A percentile compares a stretch with the other conserved stretches of the same genome.
These are phyloP conservation scores for Pseudogymnoascus sp. DNA, from an alignment of 2,329 filamentous ascomycete genomes.

Conservation along the genomic window DNA sequence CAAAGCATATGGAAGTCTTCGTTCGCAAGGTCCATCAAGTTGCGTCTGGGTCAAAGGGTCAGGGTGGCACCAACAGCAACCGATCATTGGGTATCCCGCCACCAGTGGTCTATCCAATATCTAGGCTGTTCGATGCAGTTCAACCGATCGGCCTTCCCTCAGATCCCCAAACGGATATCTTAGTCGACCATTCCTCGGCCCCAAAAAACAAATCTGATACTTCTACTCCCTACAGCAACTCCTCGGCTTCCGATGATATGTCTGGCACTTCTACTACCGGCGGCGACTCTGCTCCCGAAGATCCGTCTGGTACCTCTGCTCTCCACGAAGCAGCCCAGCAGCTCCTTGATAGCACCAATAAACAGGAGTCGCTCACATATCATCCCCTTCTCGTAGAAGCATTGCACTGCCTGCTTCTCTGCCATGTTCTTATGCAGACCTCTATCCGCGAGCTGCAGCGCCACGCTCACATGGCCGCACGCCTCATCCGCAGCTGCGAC, in stretches of 20 bases:
- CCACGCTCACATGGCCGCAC: slow-evolving; percentile 74
- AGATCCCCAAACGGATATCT: slow-evolving; percentile 45
- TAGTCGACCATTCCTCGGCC: background rate
- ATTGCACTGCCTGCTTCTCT: slow-evolving; percentile 69
- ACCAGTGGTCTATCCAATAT: slow-evolving; percentile 45
- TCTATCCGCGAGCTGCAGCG: slow-evolving; percentile 68
- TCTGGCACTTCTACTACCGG: too few relatives aligned
- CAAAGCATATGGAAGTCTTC: slow-evolving; percentile 38
- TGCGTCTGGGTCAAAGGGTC: slow-evolving; percentile 38
- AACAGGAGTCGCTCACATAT: slow-evolving; percentile 64
- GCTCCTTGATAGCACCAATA: slow-evolving; percentile 35
- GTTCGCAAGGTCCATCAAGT: slow-evolving; percentile 50
- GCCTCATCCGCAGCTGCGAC: slow-evolving; percentile 64
- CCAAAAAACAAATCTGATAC: too few relatives aligned
- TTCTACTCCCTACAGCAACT: too few relatives aligned
- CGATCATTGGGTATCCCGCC: slow-evolving; percentile 34
- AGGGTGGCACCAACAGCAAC: slow-evolving; percentile 24
- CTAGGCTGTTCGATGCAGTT: slow-evolving; percentile 62
- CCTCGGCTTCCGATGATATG: too few relatives aligned
- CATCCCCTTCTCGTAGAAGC: slow-evolving; percentile 74
- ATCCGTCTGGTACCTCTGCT: slow-evolving; percentile 25
- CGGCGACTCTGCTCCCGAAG: slow-evolving; percentile 25
- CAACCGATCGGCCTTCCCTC: slow-evolving; percentile 60
- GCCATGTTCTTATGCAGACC: slow-evolving; percentile 73
- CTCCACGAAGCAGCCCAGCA: slow-evolving; percentile 27